Evolutionary conservation across 2,329 filamentous ascomycete genomes (phyloP).

Genomic region (Penicillium expansum): DNA sequence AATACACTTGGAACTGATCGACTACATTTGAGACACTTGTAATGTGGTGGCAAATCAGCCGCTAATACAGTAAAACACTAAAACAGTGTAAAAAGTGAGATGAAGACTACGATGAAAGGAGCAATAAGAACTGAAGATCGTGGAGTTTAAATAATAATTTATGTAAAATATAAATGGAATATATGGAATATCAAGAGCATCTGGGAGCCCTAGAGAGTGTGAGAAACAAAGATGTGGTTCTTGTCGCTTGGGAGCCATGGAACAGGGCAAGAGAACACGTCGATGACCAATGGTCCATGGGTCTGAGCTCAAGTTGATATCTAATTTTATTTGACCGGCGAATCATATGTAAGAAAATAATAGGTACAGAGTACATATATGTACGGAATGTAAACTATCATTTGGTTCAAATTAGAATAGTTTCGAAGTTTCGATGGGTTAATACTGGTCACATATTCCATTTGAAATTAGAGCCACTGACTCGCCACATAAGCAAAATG

Average conservation of each 20-base stretch:
- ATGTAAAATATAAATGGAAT: not conserved
- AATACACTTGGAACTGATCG: slow-evolving; percentile 7
- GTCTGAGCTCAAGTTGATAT: not conserved
- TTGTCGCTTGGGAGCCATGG: slow-evolving; percentile 20
- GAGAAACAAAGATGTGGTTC: slow-evolving; percentile 5
- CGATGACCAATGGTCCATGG: not conserved
- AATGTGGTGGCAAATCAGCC: slow-evolving; percentile 10
- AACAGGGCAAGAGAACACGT: not conserved
- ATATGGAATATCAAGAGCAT: not conserved
- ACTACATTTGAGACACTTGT: slow-evolving; percentile 14
- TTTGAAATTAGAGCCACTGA: not conserved
- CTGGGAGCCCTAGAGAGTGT: not conserved
- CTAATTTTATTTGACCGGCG: not conserved
- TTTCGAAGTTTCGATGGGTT: not conserved
- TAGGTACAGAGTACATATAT: not conserved
- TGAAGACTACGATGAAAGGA: not conserved
- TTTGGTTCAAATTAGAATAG: not conserved
- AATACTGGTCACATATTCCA: not conserved
- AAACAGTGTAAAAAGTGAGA: not conserved
- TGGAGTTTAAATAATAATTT: not conserved
- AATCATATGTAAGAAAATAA: not conserved
- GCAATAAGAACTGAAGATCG: slow-evolving; percentile 1
- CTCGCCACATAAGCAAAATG: not conserved
- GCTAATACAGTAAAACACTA: not conserved
- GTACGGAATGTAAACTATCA: not conserved